Conservation (phyloP, 345 rosid genomes). For the Syzygium aromaticum region DNA sequence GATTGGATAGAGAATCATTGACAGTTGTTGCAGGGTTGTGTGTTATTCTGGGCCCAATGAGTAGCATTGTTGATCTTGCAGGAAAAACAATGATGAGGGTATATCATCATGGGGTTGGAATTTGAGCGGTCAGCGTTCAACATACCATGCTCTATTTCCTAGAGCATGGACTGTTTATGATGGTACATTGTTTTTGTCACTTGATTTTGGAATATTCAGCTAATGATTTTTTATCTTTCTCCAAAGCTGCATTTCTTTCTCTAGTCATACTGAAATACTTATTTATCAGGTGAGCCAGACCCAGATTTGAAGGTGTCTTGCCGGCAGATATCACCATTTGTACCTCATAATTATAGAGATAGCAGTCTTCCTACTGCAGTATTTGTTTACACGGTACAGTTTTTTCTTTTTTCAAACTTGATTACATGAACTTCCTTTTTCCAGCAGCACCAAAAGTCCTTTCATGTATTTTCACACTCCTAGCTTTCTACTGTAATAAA, state of each 20-base stretch:
- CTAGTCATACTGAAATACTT: background rate
- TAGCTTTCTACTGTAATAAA: background rate
- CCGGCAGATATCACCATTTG: slow-evolving; percentile 94
- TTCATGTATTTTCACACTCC: background rate
- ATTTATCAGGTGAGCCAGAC: slow-evolving; percentile 84
- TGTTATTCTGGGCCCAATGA: background rate
- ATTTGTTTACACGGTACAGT: slow-evolving; percentile 83
- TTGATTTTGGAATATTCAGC: background rate
- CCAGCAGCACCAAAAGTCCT: background rate
- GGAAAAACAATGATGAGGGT: slow-evolving; percentile 75
- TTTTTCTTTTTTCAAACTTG: background rate
- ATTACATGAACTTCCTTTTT: background rate
- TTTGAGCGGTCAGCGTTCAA: slow-evolving; percentile 87
- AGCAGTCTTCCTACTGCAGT: slow-evolving; percentile 97
- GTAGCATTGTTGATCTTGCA: slow-evolving; percentile 5
- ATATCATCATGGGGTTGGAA: slow-evolving; percentile 99
- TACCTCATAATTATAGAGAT: slow-evolving; percentile 93
- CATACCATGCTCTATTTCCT: slow-evolving; percentile 96
- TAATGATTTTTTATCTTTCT: background rate
- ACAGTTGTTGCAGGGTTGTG: background rate
- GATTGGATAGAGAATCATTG: background rate
- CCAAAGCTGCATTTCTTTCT: background rate
- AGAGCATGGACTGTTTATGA: slow-evolving; percentile 99
- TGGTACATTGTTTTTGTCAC: slow-evolving; percentile 31
- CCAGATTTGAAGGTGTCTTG: slow-evolving; percentile 95